phyloP scores from a whole-genome alignment of 2,329 filamentous ascomycete genomes.

The Stagonosporopsis chrysanthemi region DNA sequence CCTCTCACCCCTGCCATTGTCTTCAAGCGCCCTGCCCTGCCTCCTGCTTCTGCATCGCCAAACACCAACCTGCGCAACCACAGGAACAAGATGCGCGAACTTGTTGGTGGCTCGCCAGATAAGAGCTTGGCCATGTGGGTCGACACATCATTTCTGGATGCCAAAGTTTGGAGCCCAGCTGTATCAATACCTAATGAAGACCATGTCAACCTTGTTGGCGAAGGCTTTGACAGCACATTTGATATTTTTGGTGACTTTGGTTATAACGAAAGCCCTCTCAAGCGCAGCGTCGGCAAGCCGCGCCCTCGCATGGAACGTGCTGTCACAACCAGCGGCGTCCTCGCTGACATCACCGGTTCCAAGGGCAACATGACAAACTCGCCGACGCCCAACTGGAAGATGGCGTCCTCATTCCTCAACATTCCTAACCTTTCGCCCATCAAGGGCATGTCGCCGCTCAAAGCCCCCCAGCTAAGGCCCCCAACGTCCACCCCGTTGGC shows the following conservation, averaged over 20 bases:
- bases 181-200: constrained; percentile 69
- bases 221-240: constrained; percentile 60
- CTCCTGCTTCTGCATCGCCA: constrained; percentile 82
- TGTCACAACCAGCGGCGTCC: constrained; percentile 65
- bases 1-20: constrained; percentile 86
- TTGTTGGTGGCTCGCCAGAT: constrained; percentile 78
- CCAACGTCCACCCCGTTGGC: constrained; percentile 36
- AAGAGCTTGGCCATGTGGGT: constrained; percentile 62
- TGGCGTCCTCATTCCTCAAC: constrained; percentile 47
- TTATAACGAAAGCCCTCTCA: constrained; percentile 69
- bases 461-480: constrained; percentile 39
- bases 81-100: constrained; percentile 78
- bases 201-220: constrained; percentile 59
- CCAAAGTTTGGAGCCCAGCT: constrained; percentile 67
- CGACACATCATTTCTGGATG: constrained; percentile 57
- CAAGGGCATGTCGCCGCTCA: constrained; percentile 41
- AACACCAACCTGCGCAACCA: constrained; percentile 92
- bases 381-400: constrained; percentile 46
- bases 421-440: constrained; percentile 46
- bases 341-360: constrained; percentile 67
- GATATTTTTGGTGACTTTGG: constrained; percentile 66
- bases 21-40: constrained; percentile 71
- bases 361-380: constrained; percentile 55
- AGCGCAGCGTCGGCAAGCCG: constrained; percentile 63
- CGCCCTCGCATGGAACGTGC: constrained; percentile 69